Conservation (phyloP, 345 rosid species). For the Camelina laxa region DNA sequence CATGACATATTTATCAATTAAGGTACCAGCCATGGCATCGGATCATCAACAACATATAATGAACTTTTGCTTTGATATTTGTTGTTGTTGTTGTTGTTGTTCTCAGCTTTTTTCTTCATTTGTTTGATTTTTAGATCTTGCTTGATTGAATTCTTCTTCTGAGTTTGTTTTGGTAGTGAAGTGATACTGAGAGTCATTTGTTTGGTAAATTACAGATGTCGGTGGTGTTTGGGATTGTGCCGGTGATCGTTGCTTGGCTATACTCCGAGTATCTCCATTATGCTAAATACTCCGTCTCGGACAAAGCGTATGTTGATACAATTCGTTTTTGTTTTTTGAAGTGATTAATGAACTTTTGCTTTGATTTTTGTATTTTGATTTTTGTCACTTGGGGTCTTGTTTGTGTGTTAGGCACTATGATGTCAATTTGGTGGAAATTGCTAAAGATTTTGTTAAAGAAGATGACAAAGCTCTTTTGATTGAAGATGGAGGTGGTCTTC, state of each 20-base stretch:
- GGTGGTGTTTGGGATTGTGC: slow-evolving; percentile 70
- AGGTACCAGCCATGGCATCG: too few species aligned
- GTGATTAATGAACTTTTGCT: not conserved
- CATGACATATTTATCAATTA: too few species aligned
- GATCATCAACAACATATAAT: too few species aligned
- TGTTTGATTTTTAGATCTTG: slow-evolving; percentile 35
- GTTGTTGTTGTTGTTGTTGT: too few species aligned
- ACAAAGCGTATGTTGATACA: slow-evolving; percentile 67
- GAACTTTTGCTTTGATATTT: too few species aligned
- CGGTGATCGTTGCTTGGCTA: slow-evolving; percentile 74
- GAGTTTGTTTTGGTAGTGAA: not conserved
- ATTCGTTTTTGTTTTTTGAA: not conserved
- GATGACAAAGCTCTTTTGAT: slow-evolving; percentile 76
- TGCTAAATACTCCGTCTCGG: slow-evolving; percentile 49
- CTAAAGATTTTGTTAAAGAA: slow-evolving; percentile 58
- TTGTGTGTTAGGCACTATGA: slow-evolving; percentile 69
- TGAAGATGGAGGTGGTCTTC: slow-evolving; percentile 84
- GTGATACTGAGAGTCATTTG: slow-evolving; percentile 32
- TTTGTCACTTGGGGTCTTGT: not conserved
- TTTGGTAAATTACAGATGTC: slow-evolving; percentile 61
- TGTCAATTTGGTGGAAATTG: slow-evolving; percentile 70
- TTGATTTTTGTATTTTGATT: too few species aligned
- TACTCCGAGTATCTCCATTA: slow-evolving; percentile 81
- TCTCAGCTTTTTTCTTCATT: too few species aligned
- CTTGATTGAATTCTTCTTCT: slow-evolving; percentile 13